These are phyloP conservation scores for Taphrina wiesneri DNA, from an alignment of 1,139 yeast genomes.

Conservation along the genomic window DNA sequence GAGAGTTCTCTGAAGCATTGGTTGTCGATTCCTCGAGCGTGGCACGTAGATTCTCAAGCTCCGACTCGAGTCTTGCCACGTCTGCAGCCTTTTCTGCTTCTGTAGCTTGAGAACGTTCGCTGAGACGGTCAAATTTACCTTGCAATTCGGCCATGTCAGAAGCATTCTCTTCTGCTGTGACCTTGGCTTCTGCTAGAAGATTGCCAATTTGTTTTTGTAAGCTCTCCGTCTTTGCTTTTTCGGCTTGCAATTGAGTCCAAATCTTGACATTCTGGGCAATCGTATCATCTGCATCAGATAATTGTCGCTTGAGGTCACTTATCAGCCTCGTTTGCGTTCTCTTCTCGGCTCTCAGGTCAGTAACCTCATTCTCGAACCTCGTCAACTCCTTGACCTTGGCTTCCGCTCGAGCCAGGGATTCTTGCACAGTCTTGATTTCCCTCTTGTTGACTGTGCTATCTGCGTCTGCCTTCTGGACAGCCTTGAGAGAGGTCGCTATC, in stretches of 20 bases:
- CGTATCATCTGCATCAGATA: slow-evolving; percentile 36
- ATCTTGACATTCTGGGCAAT: slow-evolving; percentile 31
- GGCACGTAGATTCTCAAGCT: slow-evolving; percentile 51
- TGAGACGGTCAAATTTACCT: slow-evolving; percentile 38
- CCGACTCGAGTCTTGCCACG: slow-evolving; percentile 47
- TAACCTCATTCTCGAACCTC: slow-evolving; percentile 37
- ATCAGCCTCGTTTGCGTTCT: slow-evolving; percentile 32
- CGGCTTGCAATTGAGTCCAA: slow-evolving; percentile 25
- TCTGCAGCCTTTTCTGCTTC: slow-evolving; percentile 43
- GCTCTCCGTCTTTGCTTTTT: slow-evolving; percentile 35
- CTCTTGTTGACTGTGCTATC: slow-evolving; percentile 40
- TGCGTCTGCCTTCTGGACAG: slow-evolving; percentile 40
- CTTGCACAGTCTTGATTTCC: slow-evolving; percentile 40
- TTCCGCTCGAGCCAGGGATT: slow-evolving; percentile 37
- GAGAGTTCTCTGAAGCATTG: slow-evolving; percentile 43
- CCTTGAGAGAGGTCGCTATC: slow-evolving; percentile 40
- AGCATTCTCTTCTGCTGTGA: slow-evolving; percentile 39
- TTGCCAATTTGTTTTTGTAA: slow-evolving; percentile 41
- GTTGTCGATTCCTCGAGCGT: slow-evolving; percentile 48
- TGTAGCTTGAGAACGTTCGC: slow-evolving; percentile 35
- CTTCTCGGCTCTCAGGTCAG: slow-evolving; percentile 36
- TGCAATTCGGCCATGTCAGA: slow-evolving; percentile 37
- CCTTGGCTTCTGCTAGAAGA: slow-evolving; percentile 40
- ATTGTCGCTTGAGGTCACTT: slow-evolving; percentile 36
- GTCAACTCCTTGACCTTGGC: slow-evolving; percentile 38